phyloP scores from a whole-genome alignment of 768 basidiomycete species.

The Macrolepiota fuliginosa region DNA sequence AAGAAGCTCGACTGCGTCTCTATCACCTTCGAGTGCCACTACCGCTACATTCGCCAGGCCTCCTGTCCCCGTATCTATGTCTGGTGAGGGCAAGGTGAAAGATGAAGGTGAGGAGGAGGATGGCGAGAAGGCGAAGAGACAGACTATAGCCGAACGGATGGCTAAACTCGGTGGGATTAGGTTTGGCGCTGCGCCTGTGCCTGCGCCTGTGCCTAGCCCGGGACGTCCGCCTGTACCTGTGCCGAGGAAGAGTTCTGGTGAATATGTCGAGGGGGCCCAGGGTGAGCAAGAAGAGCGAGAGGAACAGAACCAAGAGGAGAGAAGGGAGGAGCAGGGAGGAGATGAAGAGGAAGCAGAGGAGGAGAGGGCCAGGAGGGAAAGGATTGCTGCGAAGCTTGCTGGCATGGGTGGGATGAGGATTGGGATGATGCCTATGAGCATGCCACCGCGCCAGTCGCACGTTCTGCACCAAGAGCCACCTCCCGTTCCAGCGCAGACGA shows the following conservation, averaged over 20 bases:
- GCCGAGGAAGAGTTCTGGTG: slow-evolving; percentile 19
- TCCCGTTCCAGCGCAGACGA: slow-evolving; percentile 8
- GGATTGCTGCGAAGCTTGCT: slow-evolving; percentile 52
- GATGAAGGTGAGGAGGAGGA: slow-evolving; percentile 34
- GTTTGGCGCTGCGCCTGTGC: slow-evolving; percentile 58
- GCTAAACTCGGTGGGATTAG: slow-evolving; percentile 85
- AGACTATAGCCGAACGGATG: slow-evolving; percentile 92
- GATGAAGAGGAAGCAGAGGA: slow-evolving; percentile 52
- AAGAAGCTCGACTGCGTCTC: not conserved
- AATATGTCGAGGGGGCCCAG: slow-evolving; percentile 12
- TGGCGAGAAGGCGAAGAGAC: slow-evolving; percentile 51
- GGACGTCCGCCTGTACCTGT: slow-evolving; percentile 27
- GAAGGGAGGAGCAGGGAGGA: slow-evolving; percentile 13
- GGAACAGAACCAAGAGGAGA: slow-evolving; percentile 26
- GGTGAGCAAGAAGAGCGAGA: slow-evolving; percentile 34
- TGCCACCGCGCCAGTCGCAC: slow-evolving; percentile 30
- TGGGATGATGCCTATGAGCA: slow-evolving; percentile 49
- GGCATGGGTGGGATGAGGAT: slow-evolving; percentile 58
- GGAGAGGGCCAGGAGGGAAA: slow-evolving; percentile 53
- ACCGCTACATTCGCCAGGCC: not conserved
- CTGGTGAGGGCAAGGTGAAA: slow-evolving; percentile 15
- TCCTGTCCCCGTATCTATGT: not conserved
- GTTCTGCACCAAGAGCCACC: slow-evolving; percentile 17
- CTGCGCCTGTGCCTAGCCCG: not conserved
- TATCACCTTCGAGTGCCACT: not conserved